Conservation (phyloP, 805 yeast species). For the Kuraishia molischiana region DNA sequence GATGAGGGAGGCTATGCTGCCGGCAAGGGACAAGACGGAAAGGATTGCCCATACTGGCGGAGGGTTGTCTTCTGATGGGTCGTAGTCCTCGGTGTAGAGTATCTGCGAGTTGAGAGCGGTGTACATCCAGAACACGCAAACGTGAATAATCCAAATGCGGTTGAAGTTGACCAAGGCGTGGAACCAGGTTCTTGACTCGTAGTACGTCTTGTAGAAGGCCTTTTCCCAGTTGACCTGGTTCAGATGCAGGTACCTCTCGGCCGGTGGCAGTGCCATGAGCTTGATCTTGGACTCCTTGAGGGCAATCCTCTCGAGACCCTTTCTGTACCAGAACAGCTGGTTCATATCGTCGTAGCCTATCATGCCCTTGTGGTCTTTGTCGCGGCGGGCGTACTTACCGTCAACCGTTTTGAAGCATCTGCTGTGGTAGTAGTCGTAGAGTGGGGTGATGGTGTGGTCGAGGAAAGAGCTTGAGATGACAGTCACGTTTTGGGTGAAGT, state of each 20-base stretch:
- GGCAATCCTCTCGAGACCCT: constrained; percentile 51
- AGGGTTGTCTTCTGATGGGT: constrained; percentile 40
- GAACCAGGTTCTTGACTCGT: constrained; percentile 67
- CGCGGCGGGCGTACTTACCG: constrained; percentile 35
- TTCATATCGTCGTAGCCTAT: constrained; percentile 90
- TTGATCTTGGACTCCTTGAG: constrained; percentile 31
- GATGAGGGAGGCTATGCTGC: constrained; percentile 48
- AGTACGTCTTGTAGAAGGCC: constrained; percentile 66
- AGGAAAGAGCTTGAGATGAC: constrained; percentile 31
- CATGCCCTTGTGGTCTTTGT: constrained; percentile 55
- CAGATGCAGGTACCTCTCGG: constrained; percentile 46
- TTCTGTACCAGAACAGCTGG: constrained; percentile 76
- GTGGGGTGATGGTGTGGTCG: constrained; percentile 65
- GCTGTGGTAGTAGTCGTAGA: constrained; percentile 50
- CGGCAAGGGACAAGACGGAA: constrained; percentile 59
- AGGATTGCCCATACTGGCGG: constrained; percentile 50
- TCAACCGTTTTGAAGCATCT: constrained; percentile 38
- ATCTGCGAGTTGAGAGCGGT: constrained; percentile 61
- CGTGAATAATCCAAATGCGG: constrained; percentile 72
- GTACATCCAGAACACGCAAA: constrained; percentile 69
- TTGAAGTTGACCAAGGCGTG: constrained; percentile 68
- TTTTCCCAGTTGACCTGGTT: constrained; percentile 54
- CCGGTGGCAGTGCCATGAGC: constrained; percentile 43
- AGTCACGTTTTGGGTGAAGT: constrained; percentile 22
- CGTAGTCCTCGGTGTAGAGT: constrained; percentile 51